Conservation (phyloP, 2,329 filamentous ascomycete genomes). For the Thielaviopsis populi region DNA sequence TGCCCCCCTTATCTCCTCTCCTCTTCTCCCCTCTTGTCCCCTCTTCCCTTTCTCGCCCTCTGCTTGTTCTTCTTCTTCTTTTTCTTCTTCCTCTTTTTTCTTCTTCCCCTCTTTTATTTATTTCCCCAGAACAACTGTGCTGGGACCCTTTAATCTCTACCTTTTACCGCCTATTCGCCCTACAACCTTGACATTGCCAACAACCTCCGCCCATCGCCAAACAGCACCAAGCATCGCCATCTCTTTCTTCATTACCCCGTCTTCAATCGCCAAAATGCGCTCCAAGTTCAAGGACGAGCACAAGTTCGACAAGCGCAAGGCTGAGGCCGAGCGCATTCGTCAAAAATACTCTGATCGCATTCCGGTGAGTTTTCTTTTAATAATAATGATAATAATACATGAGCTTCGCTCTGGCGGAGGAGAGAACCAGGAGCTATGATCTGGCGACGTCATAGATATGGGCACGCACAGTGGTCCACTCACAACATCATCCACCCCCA, state of each 20-base stretch:
- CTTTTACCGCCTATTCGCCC: not conserved
- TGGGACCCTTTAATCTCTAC: not conserved
- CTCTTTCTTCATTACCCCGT: not conserved
- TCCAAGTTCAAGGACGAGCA: conserved; percentile 99
- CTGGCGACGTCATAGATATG: conserved; percentile 5
- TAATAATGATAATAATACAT: too few relatives aligned
- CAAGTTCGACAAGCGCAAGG: conserved; percentile 99
- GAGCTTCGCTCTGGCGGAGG: not conserved
- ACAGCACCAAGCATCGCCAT: not conserved
- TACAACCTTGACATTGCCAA: not conserved
- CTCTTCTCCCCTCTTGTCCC: conserved; percentile 4
- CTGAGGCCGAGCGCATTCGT: conserved; percentile 96
- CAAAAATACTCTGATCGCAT: conserved; percentile 99
- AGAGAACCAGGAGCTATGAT: not conserved
- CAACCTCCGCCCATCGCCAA: not conserved
- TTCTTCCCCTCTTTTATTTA: not conserved
- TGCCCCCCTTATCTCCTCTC: not conserved
- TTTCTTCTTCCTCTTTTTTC: not conserved
- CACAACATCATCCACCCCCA: not conserved
- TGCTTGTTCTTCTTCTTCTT: not conserved
- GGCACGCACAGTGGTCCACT: not conserved
- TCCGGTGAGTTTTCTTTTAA: conserved; percentile 56
- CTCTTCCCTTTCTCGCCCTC: not conserved
- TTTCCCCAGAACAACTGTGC: not conserved
- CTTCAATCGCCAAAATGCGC: conserved; percentile 51